Percentiles rank a stretch among this genome's conserved stretches.
Evolutionary conservation across 2,329 filamentous ascomycete species (phyloP).

Genomic region (Salinomyces thailandicus): DNA sequence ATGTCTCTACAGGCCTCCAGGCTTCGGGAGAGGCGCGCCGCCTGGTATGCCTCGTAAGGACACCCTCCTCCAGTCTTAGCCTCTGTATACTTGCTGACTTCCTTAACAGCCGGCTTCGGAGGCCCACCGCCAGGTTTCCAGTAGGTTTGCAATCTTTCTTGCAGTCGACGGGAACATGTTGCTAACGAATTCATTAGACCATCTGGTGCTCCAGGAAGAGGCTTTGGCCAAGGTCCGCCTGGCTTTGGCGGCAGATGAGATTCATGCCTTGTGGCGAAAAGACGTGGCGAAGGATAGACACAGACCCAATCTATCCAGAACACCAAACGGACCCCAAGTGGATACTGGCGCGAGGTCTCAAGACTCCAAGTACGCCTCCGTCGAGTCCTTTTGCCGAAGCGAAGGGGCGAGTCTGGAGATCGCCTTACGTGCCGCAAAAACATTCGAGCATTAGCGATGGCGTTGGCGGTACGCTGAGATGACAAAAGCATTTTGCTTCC

Average conservation of each 20-base stretch:
- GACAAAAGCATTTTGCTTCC: too few relatives aligned
- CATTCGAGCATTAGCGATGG: constrained; percentile 7
- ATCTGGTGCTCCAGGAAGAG: constrained; percentile 32
- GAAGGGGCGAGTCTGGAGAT: not conserved
- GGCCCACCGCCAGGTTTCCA: constrained; percentile 55
- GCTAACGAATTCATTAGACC: constrained; percentile 73
- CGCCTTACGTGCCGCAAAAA: not conserved
- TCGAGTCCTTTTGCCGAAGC: not conserved
- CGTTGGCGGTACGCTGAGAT: constrained; percentile 5
- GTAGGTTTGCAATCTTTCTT: constrained; percentile 26
- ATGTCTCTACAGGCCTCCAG: constrained; percentile 7
- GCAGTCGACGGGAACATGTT: too few relatives aligned
- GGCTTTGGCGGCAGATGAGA: constrained; percentile 21
- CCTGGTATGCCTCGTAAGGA: constrained; percentile 18
- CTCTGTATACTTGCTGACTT: too few relatives aligned
- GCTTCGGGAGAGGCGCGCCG: constrained; percentile 22
- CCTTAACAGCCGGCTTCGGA: constrained; percentile 34
- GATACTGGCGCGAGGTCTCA: not conserved
- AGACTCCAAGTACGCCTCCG: not conserved
- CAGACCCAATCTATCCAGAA: not conserved
- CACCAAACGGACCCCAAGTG: not conserved
- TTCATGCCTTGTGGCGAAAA: not conserved
- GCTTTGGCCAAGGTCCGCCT: constrained; percentile 20
- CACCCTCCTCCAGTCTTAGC: not conserved
- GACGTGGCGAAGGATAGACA: not conserved